Evolutionary conservation across 2,329 filamentous ascomycete species (phyloP), one percentile per base, ranked within the genome.

Genomic region (Nothomitra cinnamomea): DNA sequence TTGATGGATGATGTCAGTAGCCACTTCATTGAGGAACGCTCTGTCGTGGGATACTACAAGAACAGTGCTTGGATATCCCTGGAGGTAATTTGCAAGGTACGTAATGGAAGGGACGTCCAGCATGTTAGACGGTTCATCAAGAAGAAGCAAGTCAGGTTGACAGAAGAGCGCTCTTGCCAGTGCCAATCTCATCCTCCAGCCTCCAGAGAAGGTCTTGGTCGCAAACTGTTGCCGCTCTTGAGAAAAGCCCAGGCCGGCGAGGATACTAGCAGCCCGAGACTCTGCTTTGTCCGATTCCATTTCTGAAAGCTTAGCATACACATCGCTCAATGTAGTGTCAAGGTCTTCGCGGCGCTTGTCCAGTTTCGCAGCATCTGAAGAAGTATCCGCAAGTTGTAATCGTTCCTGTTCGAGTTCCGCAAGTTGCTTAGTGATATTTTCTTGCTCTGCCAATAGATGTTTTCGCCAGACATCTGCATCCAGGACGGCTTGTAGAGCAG

Each of bases 261-360:
- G 76, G 64, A 98, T 98, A 69, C 87, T 95, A 51, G 92, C 92
- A 48, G 92, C 92, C 64, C 92, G 78, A 58, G 92, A 85, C 65
- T 98, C 92, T 55, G 92, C 92, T 71, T 95, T 96, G 72, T 98
- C 92, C 0, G 92, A 95, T 65, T 98, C 92, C 92, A 98, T 98
- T 69, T 98, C 92, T 19, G 89, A 80, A 56, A 98, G 76, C 69
- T 98, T 98, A 56, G 76, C 69, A 65, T 98, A 88, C 51, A 98
- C 82, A 64, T 98, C 92, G 60, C 84, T 87, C 47, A 98, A 76
- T 40, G 92, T 94, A 57, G 82, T 82, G 65, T 98, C 92, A 52
- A 94, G 79, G 42, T 86, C 86, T 67, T 96, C 92, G 57, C 88
- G 82, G 61, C 95, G 87, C 55, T 79, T 78, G 65, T 96, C 90